Evolutionary conservation across 768 basidiomycete species (phyloP), one percentile per base, ranked within the genome.

Genomic region (Cantharellus anzutake): DNA sequence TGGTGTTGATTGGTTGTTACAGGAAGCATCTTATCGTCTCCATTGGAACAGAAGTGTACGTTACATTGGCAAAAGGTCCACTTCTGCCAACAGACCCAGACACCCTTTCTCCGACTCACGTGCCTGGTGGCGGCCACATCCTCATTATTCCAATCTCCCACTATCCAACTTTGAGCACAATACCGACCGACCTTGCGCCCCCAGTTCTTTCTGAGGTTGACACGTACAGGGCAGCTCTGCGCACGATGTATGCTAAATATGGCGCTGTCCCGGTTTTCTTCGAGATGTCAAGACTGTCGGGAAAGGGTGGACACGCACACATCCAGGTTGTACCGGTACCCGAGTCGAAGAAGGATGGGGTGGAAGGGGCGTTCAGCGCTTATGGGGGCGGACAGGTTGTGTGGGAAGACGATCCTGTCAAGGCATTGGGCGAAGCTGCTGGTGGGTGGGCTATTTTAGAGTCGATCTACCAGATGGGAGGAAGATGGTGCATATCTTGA

Each of bases 71-170:
- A 0, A 98, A 96, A 69, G 96, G 96, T 2, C 91, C 94, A 69
- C 83, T 98, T 50, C 78, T 89, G 51, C 86, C 88, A 16, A 93
- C 91, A 3, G 81, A 82, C 51, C 76, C 79, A 7, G 64, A 63
- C 70, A 63, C 64, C 67, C 63, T 61, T 41, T 60, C 65, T n/a
- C 67, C 67, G 41, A 55, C 52, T 7, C 69, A 67, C 14, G 84
- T 98, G 29, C 96, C 96, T 1, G 96, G 96, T 20, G 96, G 96
- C 29, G 96, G 96, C 0, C 96, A 99, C 68, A 83, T 94, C 42
- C 78, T 99, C 42, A 85, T 98, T 60, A 84, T 97, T 37, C 89
- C 90, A 11, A 90, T 99, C 66, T 81, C 86, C 0, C 96, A 99
- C 70, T 90, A 88, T 66, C 88, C 88, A 4, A 96, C 94, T 0